A percentile compares a stretch with the other conserved stretches of the same genome.
Conservation (phyloP, 2,329 filamentous ascomycete species). For the Colletotrichum higginsianum region DNA sequence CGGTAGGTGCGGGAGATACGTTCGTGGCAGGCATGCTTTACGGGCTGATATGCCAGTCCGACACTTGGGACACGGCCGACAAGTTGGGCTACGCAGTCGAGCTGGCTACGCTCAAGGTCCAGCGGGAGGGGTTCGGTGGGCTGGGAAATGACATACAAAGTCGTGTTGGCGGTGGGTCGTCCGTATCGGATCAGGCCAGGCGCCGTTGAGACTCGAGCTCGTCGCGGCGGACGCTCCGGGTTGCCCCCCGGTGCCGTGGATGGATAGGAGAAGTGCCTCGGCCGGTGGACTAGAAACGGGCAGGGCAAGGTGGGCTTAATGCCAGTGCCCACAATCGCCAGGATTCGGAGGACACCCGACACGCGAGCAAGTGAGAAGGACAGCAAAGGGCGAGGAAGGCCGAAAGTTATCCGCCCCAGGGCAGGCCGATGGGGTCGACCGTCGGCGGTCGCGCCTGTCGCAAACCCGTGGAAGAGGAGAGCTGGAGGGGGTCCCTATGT, state of each 20-base stretch:
- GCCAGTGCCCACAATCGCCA: slow-evolving; percentile 30
- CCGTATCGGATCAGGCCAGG: slow-evolving; percentile 38
- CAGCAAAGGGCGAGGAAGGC: slow-evolving; percentile 10
- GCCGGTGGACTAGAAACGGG: slow-evolving; percentile 31
- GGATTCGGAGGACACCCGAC: slow-evolving; percentile 20
- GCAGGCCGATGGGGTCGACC: slow-evolving; percentile 15
- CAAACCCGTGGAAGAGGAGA: slow-evolving; percentile 4
- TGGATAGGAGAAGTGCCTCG: slow-evolving; percentile 27
- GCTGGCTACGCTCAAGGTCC: slow-evolving; percentile 78
- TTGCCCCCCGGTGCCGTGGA: slow-evolving; percentile 30
- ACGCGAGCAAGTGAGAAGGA: slow-evolving; percentile 7
- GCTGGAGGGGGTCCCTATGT: slow-evolving; percentile 26
- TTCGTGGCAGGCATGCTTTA: slow-evolving; percentile 82
- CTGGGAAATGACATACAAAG: slow-evolving; percentile 56
- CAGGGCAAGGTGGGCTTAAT: slow-evolving; percentile 23
- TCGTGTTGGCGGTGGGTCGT: slow-evolving; percentile 43
- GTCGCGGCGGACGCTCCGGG: slow-evolving; percentile 29
- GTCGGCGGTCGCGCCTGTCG: slow-evolving; percentile 29
- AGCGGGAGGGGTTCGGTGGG: slow-evolving; percentile 75
- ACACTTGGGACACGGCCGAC: slow-evolving; percentile 63
- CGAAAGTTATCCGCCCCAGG: slow-evolving; percentile 14
- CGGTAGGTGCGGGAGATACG: slow-evolving; percentile 82
- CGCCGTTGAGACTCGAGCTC: slow-evolving; percentile 5
- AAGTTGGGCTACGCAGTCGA: slow-evolving; percentile 74
- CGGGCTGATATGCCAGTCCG: slow-evolving; percentile 65